phyloP scores from a whole-genome alignment of 305 asterid species.

The Petunia hybrid region DNA sequence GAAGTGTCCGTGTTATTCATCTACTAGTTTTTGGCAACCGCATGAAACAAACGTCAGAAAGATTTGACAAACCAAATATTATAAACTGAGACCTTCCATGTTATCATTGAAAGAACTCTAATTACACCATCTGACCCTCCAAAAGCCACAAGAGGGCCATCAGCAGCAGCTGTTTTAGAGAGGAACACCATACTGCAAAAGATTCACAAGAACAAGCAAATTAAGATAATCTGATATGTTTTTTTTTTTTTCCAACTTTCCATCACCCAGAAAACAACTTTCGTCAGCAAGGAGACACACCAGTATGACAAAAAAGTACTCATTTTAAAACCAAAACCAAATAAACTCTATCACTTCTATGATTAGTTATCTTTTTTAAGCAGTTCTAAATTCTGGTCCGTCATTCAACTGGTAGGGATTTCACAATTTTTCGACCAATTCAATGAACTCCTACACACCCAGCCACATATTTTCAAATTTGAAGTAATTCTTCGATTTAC shows the following conservation, averaged over 20 bases:
- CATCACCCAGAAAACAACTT: slow-evolving; percentile 16
- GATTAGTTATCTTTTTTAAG: not conserved
- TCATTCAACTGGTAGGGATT: not conserved
- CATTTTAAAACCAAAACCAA: not conserved
- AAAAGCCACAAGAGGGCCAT: slow-evolving; percentile 99
- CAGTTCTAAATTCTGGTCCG: not conserved
- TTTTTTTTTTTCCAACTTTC: not conserved
- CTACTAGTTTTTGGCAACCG: slow-evolving; percentile 1
- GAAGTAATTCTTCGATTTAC: not conserved
- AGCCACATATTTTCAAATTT: not conserved
- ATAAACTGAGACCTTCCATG: slow-evolving; percentile 84
- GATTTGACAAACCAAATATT: slow-evolving; percentile 27
- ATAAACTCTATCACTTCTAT: not conserved
- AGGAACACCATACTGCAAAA: slow-evolving; percentile 95
- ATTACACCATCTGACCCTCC: slow-evolving; percentile 99
- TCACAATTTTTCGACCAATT: not conserved
- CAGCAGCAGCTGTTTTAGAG: slow-evolving; percentile 73
- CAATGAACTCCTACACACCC: not conserved
- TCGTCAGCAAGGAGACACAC: slow-evolving; percentile 24
- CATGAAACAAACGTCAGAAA: slow-evolving; percentile 25
- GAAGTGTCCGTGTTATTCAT: slow-evolving; percentile 12
- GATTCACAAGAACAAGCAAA: slow-evolving; percentile 39
- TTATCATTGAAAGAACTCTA: slow-evolving; percentile 98
- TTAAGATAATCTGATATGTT: slow-evolving; percentile 10
- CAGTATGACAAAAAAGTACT: slow-evolving; percentile 22